Evolutionary conservation across 306 rosid genomes (phyloP).

Genomic region (Trifolium dubium): DNA sequence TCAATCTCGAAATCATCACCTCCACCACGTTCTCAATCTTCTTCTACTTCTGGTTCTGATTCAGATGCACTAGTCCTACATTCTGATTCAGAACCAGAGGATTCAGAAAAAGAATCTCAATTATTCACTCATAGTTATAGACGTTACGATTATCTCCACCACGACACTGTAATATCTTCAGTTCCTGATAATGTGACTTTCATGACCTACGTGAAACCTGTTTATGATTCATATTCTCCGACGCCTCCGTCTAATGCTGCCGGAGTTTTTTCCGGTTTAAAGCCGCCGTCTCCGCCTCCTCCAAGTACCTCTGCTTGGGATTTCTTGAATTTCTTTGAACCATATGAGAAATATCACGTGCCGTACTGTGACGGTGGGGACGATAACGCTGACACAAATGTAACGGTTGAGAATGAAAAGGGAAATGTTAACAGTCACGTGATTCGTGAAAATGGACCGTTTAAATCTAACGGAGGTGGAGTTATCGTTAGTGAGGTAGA

Average conservation of each 20-base stretch:
- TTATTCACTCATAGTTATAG: neutral
- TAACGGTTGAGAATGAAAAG: slow-evolving; percentile 35
- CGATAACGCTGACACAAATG: neutral
- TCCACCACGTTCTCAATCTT: slow-evolving; percentile 38
- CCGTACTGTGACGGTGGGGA: slow-evolving; percentile 35
- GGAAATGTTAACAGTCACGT: slow-evolving; percentile 7
- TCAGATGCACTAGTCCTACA: slow-evolving; percentile 43
- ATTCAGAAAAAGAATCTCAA: slow-evolving; percentile 40
- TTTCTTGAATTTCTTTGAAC: slow-evolving; percentile 77
- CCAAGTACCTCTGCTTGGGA: slow-evolving; percentile 75
- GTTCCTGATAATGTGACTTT: slow-evolving; percentile 39
- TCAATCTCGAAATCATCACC: slow-evolving; percentile 22
- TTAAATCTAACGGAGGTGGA: slow-evolving; percentile 15
- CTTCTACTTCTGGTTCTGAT: slow-evolving; percentile 41
- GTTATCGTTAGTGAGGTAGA: slow-evolving; percentile 12
- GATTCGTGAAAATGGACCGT: neutral
- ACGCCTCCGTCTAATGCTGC: slow-evolving; percentile 37
- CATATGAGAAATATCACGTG: slow-evolving; percentile 69
- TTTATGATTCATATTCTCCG: slow-evolving; percentile 47
- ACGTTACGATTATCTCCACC: slow-evolving; percentile 35
- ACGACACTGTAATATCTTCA: slow-evolving; percentile 11
- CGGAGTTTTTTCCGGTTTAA: slow-evolving; percentile 18
- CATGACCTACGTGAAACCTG: slow-evolving; percentile 37
- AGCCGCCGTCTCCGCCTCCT: slow-evolving; percentile 61
- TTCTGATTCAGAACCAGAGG: slow-evolving; percentile 51